These are phyloP conservation scores for Entomortierella beljakovae DNA, from an alignment of 192 early-diverging fungal genomes.

Conservation along the genomic window DNA sequence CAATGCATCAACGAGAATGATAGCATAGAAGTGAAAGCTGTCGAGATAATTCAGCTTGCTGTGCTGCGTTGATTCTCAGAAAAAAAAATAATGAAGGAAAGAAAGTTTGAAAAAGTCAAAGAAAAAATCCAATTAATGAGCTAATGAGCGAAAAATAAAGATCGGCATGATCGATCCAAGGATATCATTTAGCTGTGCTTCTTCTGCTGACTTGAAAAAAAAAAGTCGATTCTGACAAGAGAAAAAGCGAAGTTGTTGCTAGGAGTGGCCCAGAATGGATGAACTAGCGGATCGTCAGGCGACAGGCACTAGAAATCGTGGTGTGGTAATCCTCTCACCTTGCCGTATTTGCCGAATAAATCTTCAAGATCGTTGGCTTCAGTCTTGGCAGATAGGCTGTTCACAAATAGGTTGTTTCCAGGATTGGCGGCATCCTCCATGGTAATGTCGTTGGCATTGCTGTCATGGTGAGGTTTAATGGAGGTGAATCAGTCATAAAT, in stretches of 20 bases:
- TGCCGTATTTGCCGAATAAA: constrained; percentile 77
- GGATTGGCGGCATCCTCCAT: constrained; percentile 62
- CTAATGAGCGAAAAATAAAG: not conserved
- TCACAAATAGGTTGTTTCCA: constrained; percentile 82
- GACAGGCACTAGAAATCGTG: not conserved
- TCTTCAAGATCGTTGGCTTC: constrained; percentile 73
- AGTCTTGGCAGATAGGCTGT: constrained; percentile 70
- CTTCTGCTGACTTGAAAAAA: not conserved
- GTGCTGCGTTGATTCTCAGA: too few species aligned
- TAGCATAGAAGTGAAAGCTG: too few species aligned
- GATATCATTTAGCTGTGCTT: not conserved
- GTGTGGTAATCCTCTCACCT: constrained; percentile 57
- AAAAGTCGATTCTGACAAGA: not conserved
- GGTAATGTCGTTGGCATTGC: constrained; percentile 20
- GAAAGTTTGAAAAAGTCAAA: too few species aligned
- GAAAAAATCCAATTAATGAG: too few species aligned
- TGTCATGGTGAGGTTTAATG: constrained; percentile 11
- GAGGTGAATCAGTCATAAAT: constrained; percentile 8
- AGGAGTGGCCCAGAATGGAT: not conserved
- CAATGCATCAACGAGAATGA: too few species aligned
- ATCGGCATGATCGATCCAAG: not conserved
- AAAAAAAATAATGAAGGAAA: too few species aligned
- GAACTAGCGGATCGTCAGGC: not conserved
- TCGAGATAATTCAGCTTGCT: too few species aligned
- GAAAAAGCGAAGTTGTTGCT: not conserved